A percentile compares a stretch with the other conserved stretches of the same genome.
Evolutionary conservation across 495 filamentous ascomycete genomes (phyloP).

Genomic region (Penicillium subrubescens): DNA sequence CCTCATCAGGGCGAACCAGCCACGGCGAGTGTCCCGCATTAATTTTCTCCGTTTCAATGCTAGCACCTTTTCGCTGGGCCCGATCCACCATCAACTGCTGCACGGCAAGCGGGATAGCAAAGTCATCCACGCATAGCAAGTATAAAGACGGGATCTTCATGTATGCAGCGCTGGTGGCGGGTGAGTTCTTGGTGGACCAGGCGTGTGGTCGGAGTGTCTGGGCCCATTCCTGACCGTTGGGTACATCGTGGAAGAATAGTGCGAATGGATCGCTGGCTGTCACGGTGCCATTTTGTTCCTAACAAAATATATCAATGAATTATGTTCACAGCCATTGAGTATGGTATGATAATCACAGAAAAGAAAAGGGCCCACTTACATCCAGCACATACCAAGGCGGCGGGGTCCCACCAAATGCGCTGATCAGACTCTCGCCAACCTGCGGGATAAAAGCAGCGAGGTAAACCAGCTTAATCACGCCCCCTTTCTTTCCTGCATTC

Average conservation of each 20-base stretch:
- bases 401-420: conserved; percentile 35
- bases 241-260: conserved; percentile 42
- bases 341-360: not conserved
- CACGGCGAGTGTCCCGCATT: conserved; percentile 37
- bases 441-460: conserved; percentile 45
- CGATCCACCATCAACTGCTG: conserved; percentile 45
- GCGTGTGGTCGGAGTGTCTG: conserved; percentile 35
- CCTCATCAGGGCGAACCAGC: conserved; percentile 29
- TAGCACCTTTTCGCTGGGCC: conserved; percentile 29
- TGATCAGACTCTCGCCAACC: conserved; percentile 40
- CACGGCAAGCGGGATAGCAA: conserved; percentile 36
- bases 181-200: conserved; percentile 34
- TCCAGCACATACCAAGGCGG: conserved; percentile 40
- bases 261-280: conserved; percentile 29
- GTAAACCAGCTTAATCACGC: conserved; percentile 48
- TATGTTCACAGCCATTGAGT: not conserved
- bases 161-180: conserved; percentile 36
- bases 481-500: conserved; percentile 37
- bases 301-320: not conserved
- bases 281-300: conserved; percentile 33
- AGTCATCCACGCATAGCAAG: conserved; percentile 40
- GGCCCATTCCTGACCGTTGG: conserved; percentile 37
- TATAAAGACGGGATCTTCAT: conserved; percentile 33
- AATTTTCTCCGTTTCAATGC: conserved; percentile 35
- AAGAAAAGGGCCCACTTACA: conserved; percentile 26